Base-by-base conservation (phyloP, 768 basidiomycete genomes). In the Mycena chlorophos region DNA sequence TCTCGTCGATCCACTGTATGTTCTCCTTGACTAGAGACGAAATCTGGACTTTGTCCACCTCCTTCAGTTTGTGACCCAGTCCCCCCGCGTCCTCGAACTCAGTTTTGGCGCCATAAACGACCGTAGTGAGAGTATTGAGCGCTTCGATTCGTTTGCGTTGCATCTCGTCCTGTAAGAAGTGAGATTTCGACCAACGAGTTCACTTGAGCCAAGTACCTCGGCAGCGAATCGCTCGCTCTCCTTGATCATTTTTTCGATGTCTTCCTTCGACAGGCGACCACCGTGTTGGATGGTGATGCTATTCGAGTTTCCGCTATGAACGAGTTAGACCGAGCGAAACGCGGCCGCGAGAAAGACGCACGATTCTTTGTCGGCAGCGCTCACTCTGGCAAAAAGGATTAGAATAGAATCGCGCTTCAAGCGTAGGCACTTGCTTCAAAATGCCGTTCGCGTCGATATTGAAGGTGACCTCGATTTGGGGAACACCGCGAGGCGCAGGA, bases 391-490 rank as follows among this genome's bases (percentile, higher is more conserved):
- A 26, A n/a, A 19, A 28, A 56, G 45, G 40, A 29, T 28, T 22
- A 3, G 13, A 57, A 80, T 83, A 26, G 78, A 79, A 67, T 77
- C 4, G 76, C 63, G n/a, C n/a, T n/a, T n/a, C n/a, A n/a, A n/a
- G n/a, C n/a, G 78, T 81, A 74, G 83, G 79, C 60, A 89, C 91
- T 59, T 56, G 75, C 73, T 89, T 91, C 73, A 93, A 70, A 68
- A 92, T 89, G 68, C 87, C 87, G 71, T 91, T 89, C 34, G 87
- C 87, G 65, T 95, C 91, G 60, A 96, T 85, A 63, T 92, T 89
- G 70, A 96, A 93, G 3, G 89, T 93, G 63, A 94, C 91, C 70
- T 94, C 91, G 58, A 95, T 86, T 66, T 94, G 89, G 57, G 93
- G 93, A 58, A 92, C 87, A 71, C 93, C 93, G 67, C 88, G 86